phyloP scores from a whole-genome alignment of 257 asterid genomes.

The Fraxinus pennsylvanica region DNA sequence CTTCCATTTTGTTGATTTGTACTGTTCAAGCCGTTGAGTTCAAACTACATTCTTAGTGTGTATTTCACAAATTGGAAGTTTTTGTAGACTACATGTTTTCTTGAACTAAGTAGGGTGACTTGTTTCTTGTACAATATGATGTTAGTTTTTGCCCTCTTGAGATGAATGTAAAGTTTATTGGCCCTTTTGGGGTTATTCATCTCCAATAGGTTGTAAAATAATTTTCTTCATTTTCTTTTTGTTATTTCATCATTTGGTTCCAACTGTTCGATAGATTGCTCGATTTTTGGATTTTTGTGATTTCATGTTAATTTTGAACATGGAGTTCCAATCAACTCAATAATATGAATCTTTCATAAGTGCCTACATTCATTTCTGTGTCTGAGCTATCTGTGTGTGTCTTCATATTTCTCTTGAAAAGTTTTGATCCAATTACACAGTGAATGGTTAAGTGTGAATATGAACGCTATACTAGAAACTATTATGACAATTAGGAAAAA shows the following conservation, averaged over 20 bases:
- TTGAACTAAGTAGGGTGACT: not conserved
- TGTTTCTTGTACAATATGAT: slow-evolving; percentile 29
- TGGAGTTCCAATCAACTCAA: not conserved
- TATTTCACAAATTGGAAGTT: slow-evolving; percentile 9
- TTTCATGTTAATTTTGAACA: not conserved
- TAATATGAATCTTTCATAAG: no score
- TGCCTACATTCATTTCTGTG: no score
- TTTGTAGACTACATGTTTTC: slow-evolving; percentile 11
- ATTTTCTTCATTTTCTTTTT: not conserved
- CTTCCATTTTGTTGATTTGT: slow-evolving; percentile 9
- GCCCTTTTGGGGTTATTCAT: slow-evolving; percentile 7
- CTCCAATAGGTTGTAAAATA: slow-evolving; percentile 25
- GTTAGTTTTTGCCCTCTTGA: slow-evolving; percentile 17
- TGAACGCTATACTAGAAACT: not conserved
- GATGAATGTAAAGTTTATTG: slow-evolving; percentile 30
- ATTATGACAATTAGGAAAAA: no score
- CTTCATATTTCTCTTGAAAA: no score
- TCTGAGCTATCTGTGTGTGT: no score
- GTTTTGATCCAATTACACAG: no score
- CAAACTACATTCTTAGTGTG: slow-evolving; percentile 15
- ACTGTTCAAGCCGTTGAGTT: slow-evolving; percentile 17
- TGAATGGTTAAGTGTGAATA: no score
- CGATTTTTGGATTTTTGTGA: not conserved
- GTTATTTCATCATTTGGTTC: not conserved
- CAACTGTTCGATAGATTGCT: not conserved